These are phyloP conservation scores for Cystobasidium tubakii DNA, from an alignment of 768 basidiomycete species.

Conservation along the genomic window DNA sequence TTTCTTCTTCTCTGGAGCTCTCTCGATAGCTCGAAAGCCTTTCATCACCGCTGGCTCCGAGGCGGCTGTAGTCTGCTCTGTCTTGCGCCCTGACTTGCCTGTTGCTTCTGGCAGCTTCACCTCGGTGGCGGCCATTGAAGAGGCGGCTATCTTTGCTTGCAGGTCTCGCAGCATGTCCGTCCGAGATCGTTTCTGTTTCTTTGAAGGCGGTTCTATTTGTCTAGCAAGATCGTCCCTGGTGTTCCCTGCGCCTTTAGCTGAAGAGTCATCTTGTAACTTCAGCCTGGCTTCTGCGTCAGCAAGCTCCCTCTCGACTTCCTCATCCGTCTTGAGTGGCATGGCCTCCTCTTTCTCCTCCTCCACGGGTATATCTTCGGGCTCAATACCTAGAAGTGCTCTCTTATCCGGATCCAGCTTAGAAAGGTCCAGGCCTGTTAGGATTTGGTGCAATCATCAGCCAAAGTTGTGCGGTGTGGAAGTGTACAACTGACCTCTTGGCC, in stretches of 20 bases:
- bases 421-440: slow-evolving; percentile 12
- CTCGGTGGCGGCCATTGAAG: neutral
- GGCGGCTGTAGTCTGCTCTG: neutral
- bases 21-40: slow-evolving; percentile 19
- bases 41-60: slow-evolving; percentile 10
- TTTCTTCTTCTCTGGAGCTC: slow-evolving; percentile 19
- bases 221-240: neutral
- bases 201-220: neutral
- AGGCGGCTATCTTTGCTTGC: slow-evolving; percentile 29
- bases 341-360: neutral
- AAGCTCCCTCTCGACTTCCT: slow-evolving; percentile 33
- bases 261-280: neutral
- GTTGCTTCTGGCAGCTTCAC: neutral
- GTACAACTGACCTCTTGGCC: slow-evolving; percentile 22
- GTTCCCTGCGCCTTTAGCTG: neutral
- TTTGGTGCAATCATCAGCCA: neutral
- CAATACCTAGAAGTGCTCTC: slow-evolving; percentile 16
- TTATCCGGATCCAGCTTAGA: slow-evolving; percentile 14
- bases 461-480: neutral
- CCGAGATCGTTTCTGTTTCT: slow-evolving; percentile 31
- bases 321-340: slow-evolving; percentile 21
- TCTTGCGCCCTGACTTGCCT: neutral
- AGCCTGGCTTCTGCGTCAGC: slow-evolving; percentile 12
- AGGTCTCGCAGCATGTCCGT: slow-evolving; percentile 31
- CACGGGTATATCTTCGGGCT: neutral